Evolutionary conservation across 2,329 filamentous ascomycete species (phyloP).

Genomic region (Massarina eburnea): DNA sequence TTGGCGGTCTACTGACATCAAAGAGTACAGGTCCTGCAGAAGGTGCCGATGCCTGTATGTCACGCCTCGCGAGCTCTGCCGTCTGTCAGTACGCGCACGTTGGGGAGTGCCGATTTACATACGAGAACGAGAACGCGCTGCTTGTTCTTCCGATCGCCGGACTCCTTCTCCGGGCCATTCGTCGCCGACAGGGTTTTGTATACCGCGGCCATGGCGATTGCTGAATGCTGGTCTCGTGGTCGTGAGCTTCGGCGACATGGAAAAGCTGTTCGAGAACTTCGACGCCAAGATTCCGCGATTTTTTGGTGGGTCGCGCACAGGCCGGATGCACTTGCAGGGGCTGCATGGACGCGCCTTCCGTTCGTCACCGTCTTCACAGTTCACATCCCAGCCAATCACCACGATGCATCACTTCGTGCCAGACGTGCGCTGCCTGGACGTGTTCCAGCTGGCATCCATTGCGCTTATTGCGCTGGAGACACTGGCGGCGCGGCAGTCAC

Average conservation of each 20-base stretch:
- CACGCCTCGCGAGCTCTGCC: slow-evolving; percentile 78
- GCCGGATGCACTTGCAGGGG: neutral
- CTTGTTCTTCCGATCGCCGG: slow-evolving; percentile 44
- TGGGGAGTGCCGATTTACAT: slow-evolving; percentile 2
- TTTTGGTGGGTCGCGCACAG: slow-evolving; percentile 5
- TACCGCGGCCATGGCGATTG: slow-evolving; percentile 54
- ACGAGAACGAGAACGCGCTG: slow-evolving; percentile 76
- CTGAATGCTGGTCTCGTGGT: slow-evolving; percentile 12
- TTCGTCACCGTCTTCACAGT: slow-evolving; percentile 20
- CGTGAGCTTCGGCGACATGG: slow-evolving; percentile 1
- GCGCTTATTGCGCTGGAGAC: no score
- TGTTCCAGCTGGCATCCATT: no score
- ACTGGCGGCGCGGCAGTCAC: no score
- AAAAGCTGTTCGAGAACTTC: slow-evolving; percentile 10
- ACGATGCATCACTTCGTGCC: neutral
- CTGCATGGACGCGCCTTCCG: slow-evolving; percentile 23
- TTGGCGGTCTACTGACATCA: slow-evolving; percentile 57
- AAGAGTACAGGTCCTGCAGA: slow-evolving; percentile 80
- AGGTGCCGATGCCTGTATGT: slow-evolving; percentile 94
- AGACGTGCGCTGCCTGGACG: no score
- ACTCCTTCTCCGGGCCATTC: slow-evolving; percentile 40
- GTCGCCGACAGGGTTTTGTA: slow-evolving; percentile 57
- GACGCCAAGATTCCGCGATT: slow-evolving; percentile 9
- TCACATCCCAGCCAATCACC: slow-evolving; percentile 19
- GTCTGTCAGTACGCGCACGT: slow-evolving; percentile 17